Percentiles rank a stretch among this genome's conserved stretches.
These are phyloP conservation scores for Jackrogersella multiformis DNA, from an alignment of 495 filamentous ascomycete genomes.

Conservation along the genomic window DNA sequence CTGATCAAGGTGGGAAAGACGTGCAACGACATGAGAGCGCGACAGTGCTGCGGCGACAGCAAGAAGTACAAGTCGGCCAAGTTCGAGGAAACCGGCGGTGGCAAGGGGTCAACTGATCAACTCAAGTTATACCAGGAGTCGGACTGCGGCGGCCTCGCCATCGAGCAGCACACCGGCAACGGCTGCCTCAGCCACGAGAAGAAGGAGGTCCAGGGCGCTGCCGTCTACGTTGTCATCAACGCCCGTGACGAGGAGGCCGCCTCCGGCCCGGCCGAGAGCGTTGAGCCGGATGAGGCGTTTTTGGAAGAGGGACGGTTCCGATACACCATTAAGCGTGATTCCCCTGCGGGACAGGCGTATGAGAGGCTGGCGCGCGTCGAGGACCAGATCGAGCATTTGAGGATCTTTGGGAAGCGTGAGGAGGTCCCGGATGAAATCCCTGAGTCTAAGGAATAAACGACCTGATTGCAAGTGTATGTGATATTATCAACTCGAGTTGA, in stretches of 20 bases:
- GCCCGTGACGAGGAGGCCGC: background rate
- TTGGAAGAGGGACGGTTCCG: background rate
- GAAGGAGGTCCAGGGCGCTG: background rate
- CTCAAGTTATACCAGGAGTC: conserved; percentile 5
- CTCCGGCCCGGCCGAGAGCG: background rate
- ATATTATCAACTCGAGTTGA: background rate
- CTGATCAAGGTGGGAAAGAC: background rate
- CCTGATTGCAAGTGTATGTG: background rate
- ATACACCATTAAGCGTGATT: conserved; percentile 1
- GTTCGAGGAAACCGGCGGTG: background rate
- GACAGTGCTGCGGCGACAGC: background rate
- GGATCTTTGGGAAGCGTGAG: background rate
- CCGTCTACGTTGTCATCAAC: conserved; percentile 8
- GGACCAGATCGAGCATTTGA: background rate
- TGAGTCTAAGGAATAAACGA: background rate
- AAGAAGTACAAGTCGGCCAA: conserved; percentile 11
- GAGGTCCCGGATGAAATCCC: background rate
- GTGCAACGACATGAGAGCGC: background rate
- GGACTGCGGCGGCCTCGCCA: background rate
- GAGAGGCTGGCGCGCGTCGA: background rate
- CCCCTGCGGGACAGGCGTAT: background rate
- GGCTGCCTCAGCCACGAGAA: conserved; percentile 5
- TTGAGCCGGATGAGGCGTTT: conserved; percentile 2
- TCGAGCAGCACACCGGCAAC: conserved; percentile 2
- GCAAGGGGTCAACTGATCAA: background rate